Evolutionary conservation across 2,329 filamentous ascomycete species (phyloP).

Genomic region (Aspergillus alliaceus): DNA sequence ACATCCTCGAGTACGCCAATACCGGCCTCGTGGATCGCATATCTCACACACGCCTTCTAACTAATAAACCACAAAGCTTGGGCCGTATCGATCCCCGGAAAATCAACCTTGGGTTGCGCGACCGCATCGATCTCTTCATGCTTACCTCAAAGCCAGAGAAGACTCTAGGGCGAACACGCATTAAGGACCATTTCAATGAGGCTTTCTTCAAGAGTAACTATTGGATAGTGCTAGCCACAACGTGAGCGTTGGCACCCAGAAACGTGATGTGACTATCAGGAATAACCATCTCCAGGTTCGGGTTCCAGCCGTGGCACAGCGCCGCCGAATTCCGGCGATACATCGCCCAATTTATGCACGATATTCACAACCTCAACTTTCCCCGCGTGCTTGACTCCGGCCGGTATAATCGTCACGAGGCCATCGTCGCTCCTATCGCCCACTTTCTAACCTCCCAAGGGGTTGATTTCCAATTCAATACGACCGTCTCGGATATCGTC

Average conservation of each 20-base stretch:
- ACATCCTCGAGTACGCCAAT: conserved; percentile 14
- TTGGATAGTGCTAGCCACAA: conserved; percentile 26
- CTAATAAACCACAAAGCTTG: conserved; percentile 3
- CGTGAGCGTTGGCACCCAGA: conserved; percentile 9
- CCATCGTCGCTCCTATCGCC: conserved; percentile 24
- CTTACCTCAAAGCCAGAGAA: conserved; percentile 16
- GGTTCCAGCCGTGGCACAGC: conserved; percentile 30
- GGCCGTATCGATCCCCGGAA: conserved; percentile 7
- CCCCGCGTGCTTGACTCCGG: conserved; percentile 20
- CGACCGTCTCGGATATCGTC: conserved; percentile 26
- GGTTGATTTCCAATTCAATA: conserved; percentile 29
- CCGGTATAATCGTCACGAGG: conserved; percentile 28
- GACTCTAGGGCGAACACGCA: conserved; percentile 16
- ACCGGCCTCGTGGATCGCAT: background rate
- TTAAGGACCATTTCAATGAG: conserved; percentile 15
- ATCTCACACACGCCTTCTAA: conserved; percentile 16
- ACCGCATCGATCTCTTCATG: conserved; percentile 20
- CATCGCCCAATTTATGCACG: conserved; percentile 21
- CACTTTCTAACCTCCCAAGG: conserved; percentile 23
- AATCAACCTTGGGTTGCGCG: conserved; percentile 13
- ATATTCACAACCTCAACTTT: conserved; percentile 19
- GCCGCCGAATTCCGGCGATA: conserved; percentile 28
- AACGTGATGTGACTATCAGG: background rate
- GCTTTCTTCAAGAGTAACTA: conserved; percentile 27
- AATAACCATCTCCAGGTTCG: conserved; percentile 17